Evolutionary conservation across 2,329 filamentous ascomycete species (phyloP).

Genomic region (Coleophoma eucalyptorum): DNA sequence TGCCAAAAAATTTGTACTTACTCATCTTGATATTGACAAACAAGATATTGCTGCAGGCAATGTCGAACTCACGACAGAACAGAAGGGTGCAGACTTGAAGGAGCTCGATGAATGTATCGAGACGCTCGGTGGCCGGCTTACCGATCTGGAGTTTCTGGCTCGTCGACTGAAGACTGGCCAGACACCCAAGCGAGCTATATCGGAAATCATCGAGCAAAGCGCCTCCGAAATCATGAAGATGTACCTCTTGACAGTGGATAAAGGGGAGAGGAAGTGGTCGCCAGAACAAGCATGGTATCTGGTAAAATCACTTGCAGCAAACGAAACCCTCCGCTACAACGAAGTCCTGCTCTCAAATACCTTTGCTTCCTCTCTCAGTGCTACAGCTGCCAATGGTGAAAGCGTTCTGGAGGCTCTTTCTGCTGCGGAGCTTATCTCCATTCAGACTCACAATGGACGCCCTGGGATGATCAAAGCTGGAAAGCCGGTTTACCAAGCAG

Average conservation of each 20-base stretch:
- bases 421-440: constrained; percentile 79
- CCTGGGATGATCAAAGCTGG: constrained; percentile 76
- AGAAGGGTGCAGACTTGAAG: constrained; percentile 44
- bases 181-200: constrained; percentile 73
- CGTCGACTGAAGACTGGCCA: constrained; percentile 85
- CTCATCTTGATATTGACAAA: constrained; percentile 57
- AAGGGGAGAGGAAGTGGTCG: constrained; percentile 62
- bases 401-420: constrained; percentile 75
- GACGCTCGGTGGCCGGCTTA: constrained; percentile 84
- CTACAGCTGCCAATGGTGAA: constrained; percentile 59
- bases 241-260: constrained; percentile 65
- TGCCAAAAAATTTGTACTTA: constrained; percentile 86
- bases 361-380: constrained; percentile 56
- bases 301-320: constrained; percentile 71
- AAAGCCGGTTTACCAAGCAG: constrained; percentile 81
- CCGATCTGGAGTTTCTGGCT: constrained; percentile 91
- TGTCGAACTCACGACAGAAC: constrained; percentile 22
- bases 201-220: constrained; percentile 84
- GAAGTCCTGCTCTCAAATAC: constrained; percentile 74
- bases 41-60: constrained; percentile 26
- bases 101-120: constrained; percentile 81
- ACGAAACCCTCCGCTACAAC: constrained; percentile 74
- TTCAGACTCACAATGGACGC: constrained; percentile 69
- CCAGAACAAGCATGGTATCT: constrained; percentile 87
- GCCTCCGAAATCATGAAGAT: constrained; percentile 91